Evolutionary conservation across 164 flowering plant species (phyloP).

Genomic region (Dillenia turbinata): DNA sequence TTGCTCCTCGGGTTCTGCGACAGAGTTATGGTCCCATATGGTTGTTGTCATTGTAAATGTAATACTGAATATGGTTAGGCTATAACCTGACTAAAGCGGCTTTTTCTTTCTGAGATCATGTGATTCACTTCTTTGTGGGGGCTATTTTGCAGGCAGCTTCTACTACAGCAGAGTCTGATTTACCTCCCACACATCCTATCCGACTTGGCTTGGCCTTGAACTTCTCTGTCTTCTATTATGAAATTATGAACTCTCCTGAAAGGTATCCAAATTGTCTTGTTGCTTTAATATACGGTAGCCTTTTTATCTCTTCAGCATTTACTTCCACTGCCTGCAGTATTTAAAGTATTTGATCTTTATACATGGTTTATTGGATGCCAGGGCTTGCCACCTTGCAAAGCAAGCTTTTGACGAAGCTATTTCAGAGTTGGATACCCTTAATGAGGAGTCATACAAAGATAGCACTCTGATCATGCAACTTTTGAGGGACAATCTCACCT

Average conservation of each 20-base stretch:
- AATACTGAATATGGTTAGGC: no score
- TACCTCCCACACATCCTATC: conserved; percentile 36
- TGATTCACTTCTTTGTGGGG: no score
- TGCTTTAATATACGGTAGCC: no score
- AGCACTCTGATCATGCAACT: conserved; percentile 39
- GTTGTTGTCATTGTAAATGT: no score
- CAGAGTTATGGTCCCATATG: no score
- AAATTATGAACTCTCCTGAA: conserved; percentile 38
- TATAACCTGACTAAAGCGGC: no score
- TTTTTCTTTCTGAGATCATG: no score
- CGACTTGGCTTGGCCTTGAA: conserved; percentile 40
- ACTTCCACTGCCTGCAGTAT: no score
- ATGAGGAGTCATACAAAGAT: conserved; percentile 35
- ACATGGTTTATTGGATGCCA: not conserved
- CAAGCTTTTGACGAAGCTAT: conserved; percentile 42
- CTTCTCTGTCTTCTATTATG: conserved; percentile 40
- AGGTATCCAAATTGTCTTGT: conserved; percentile 12
- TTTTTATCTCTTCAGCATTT: no score
- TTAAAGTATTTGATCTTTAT: no score
- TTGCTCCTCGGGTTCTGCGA: no score
- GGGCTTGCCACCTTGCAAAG: conserved; percentile 36
- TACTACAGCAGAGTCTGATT: conserved; percentile 23
- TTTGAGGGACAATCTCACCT: conserved; percentile 19
- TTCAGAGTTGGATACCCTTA: conserved; percentile 28
- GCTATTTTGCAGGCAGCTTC: conserved; percentile 23